Base-by-base conservation (phyloP, 2,329 filamentous ascomycete species). In the Davidsoniella neocaledoniae region DNA sequence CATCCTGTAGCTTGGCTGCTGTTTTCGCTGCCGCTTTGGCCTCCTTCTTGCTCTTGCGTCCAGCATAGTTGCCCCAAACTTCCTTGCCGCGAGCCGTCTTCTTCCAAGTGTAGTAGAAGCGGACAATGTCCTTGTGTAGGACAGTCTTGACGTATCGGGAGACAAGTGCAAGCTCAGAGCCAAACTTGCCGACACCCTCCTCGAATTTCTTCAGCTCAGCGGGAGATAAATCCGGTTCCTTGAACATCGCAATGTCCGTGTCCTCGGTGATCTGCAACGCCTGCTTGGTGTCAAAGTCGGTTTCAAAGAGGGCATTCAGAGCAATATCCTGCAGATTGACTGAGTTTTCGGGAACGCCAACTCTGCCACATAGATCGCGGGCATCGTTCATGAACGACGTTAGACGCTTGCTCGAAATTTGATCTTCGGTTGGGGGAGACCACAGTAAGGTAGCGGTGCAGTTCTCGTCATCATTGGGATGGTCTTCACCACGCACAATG, bases 61-160 rank as follows among this genome's bases (percentile, higher is more conserved):
- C 86, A 46, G 85, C 79, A 58, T 83, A 94, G 56, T 80, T 85
- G 53, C 86, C 86, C 88, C 91, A 95, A 19, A 98, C 79, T 57
- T 91, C 79, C 60, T 77, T 81, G 39, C 91, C 91, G 52, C 81
- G 79, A 2, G 82, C 74, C 0, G 86, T 86, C 65, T 96, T 96
- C 68, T 98, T 98, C 91, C 91, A 98, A 56, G 85, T 85, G 62
- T 98, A 98, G 65, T 96, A 98, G 61, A 84, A 93, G 3, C 91
- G 83, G 23, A 94, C 86, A 54, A 95, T 82, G 52, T 86, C 77
- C 36, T 53, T 54, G 54, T 87, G 79, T 39, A 77, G 78, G 57
- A 91, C 77, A 0, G 81, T 85, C 63, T 86, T 88, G 58, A 95
- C 85, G 62, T 94, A 84, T 57, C 83, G 80, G 56, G 81, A 86